Evolutionary conservation across 306 rosid genomes (phyloP).

Genomic region (Ceratonia siliqua): DNA sequence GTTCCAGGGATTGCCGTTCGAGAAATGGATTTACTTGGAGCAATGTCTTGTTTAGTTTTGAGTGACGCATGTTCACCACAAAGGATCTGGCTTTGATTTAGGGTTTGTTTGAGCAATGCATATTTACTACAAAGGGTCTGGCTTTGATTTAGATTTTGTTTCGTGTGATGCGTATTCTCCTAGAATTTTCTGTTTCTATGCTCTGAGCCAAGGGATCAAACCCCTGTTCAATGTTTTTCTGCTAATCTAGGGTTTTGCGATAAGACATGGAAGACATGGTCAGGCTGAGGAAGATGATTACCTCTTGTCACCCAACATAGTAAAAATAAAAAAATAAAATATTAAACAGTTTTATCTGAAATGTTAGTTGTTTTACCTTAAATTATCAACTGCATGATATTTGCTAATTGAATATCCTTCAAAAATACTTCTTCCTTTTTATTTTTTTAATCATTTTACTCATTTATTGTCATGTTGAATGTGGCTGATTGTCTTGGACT

Average conservation of each 20-base stretch:
- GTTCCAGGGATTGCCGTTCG: not conserved
- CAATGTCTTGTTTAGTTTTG: not conserved
- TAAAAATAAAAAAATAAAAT: too few relatives aligned
- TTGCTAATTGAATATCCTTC: not conserved
- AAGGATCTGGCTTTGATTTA: not conserved
- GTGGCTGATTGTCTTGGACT: constrained; percentile 12
- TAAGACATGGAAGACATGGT: not conserved
- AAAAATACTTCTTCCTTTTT: constrained; percentile 5
- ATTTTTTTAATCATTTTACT: not conserved
- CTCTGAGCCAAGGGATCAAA: too few relatives aligned
- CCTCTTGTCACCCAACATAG: too few relatives aligned
- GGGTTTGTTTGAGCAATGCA: not conserved
- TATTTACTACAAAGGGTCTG: not conserved
- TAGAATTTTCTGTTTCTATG: not conserved
- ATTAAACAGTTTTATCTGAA: not conserved
- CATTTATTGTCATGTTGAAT: not conserved
- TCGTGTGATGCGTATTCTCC: not conserved
- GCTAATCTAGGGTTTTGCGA: too few relatives aligned
- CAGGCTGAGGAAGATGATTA: too few relatives aligned
- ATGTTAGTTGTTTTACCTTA: not conserved
- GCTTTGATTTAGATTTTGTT: not conserved
- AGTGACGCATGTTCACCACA: not conserved
- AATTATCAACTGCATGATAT: not conserved
- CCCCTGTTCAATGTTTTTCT: too few relatives aligned
- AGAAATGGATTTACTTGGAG: not conserved